Evolutionary conservation across 2,329 filamentous ascomycete genomes (phyloP).

Genomic region (Pseudocercospora musae): DNA sequence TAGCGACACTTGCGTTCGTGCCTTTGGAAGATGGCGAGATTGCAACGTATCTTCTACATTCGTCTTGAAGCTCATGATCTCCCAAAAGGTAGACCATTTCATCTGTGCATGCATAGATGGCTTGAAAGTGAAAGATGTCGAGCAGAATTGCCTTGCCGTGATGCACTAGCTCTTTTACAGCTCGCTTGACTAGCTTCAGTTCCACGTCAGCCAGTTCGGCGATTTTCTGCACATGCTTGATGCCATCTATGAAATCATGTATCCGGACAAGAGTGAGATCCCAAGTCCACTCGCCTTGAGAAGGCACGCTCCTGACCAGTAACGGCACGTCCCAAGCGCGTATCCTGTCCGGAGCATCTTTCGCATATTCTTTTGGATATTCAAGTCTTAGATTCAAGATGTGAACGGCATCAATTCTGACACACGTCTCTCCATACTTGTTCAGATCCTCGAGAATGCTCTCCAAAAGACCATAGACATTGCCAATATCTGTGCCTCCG

Average conservation of each 20-base stretch:
- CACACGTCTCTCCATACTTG: constrained; percentile 83
- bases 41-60: constrained; percentile 83
- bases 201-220: constrained; percentile 82
- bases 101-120: constrained; percentile 80
- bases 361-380: constrained; percentile 65
- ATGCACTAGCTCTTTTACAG: constrained; percentile 84
- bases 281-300: constrained; percentile 62
- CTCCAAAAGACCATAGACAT: constrained; percentile 70
- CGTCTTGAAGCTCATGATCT: constrained; percentile 74
- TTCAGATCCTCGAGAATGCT: constrained; percentile 90
- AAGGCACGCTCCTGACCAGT: constrained; percentile 52
- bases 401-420: constrained; percentile 24
- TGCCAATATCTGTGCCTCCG: constrained; percentile 23
- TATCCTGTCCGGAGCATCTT: constrained; percentile 71
- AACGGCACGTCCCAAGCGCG: constrained; percentile 90
- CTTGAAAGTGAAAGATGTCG: constrained; percentile 91
- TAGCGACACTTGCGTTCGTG: background rate
- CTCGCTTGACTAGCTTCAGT: constrained; percentile 78
- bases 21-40: constrained; percentile 29
- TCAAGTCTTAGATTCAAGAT: constrained; percentile 32
- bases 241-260: constrained; percentile 82
- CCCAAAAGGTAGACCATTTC: constrained; percentile 76
- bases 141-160: constrained; percentile 88
- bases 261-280: constrained; percentile 76
- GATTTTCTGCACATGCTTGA: constrained; percentile 84